Base-by-base conservation (phyloP, 202 grass and related monocot genomes). In the Sporobolus alterniflorus region DNA sequence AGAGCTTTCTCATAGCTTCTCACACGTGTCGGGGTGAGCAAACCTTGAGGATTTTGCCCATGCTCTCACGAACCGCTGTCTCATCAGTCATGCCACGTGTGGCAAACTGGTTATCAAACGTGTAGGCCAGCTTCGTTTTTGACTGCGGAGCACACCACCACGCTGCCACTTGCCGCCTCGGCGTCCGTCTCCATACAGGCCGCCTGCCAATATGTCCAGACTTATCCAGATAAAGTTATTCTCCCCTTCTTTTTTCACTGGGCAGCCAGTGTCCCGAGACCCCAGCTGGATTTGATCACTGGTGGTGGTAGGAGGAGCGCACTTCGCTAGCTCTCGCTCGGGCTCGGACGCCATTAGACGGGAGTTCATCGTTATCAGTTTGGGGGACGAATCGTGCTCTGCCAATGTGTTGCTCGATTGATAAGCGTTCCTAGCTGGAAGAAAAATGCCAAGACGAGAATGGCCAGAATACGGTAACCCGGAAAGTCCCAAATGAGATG, bases 121-220 rank as follows among this genome's bases (percentile, higher is more conserved):
- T 90, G 88, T 70, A 87, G 74, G 84, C 62, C 44, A 80, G 9
- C 68, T 79, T 70, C 49, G n/a, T 73, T 29, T 7, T 7, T 47
- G 51, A 62, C 26, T 17, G 33, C 24, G 50, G 44, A 56, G 52
- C 75, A 74, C 54, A 49, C 50, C 59, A 67, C 66, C 50, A 36
- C 6, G 24, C 22, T 28, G 74, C 88, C 84, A 87, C 79, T 74
- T 90, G 79, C 73, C 60, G 68, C 1, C 79, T 74, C 86, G 74
- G 78, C 50, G 50, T 1, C 51, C 50, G n/a, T 33, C 24, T 4
- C 25, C 18, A 33, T 41, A 76, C 49, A 28, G 47, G 65, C 65
- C 50, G 61, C 67, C 10, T 72, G 48, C 55, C 78, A 46, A 44
- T 12, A 40, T 67, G 36, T 77, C 65, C 31, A 55, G 33, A 67